Evolutionary conservation across 23 red algal species (phyloP).

Genomic region (Gracilaria domingensis): DNA sequence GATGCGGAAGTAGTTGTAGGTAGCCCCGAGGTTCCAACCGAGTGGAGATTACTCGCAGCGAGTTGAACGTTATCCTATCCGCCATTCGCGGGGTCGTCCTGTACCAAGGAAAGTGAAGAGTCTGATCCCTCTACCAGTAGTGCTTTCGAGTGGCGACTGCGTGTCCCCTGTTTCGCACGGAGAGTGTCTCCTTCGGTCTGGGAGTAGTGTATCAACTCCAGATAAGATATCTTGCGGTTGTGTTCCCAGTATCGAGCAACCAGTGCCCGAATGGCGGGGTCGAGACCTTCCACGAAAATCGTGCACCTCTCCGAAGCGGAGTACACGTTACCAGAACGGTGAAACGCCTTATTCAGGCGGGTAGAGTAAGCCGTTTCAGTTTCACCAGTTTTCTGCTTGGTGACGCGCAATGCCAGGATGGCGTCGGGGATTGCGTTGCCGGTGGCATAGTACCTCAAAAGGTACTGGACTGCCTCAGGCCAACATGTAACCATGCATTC

Average conservation of each 20-base stretch:
- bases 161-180: not conserved
- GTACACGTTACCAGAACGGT: not conserved
- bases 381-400: not conserved
- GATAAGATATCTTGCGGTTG: not conserved
- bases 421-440: too few species aligned
- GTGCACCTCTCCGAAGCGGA: not conserved
- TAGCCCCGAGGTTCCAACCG: too few species aligned
- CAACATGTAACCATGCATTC: not conserved
- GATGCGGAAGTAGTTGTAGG: too few species aligned
- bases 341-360: not conserved
- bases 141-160: not conserved
- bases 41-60: too few species aligned
- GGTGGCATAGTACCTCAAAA: not conserved
- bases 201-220: not conserved
- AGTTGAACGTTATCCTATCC: too few species aligned
- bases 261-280: not conserved
- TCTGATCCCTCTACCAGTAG: not conserved
- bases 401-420: not conserved
- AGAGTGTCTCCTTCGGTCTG: constrained; percentile 1
- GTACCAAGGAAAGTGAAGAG: too few species aligned
- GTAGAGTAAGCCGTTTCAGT: not conserved
- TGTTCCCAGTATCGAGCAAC: not conserved
- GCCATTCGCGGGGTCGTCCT: too few species aligned
- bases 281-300: constrained; percentile 9
- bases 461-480: not conserved